A percentile compares a stretch with the other conserved stretches of the same genome.
These are phyloP conservation scores for Leccinum subgranulosum DNA, from an alignment of 768 basidiomycete genomes.

Conservation along the genomic window DNA sequence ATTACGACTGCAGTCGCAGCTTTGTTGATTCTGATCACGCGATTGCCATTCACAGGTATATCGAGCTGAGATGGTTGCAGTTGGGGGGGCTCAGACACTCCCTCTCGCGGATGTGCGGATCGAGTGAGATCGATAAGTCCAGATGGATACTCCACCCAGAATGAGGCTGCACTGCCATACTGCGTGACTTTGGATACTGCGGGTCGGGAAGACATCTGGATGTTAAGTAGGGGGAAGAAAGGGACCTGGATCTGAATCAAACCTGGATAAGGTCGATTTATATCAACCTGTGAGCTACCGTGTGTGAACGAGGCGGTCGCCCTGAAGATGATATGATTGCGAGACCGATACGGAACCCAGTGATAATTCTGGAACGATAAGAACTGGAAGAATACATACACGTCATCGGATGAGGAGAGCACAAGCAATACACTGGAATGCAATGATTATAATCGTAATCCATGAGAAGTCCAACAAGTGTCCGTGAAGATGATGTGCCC, in stretches of 20 bases:
- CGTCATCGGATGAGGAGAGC: conserved; percentile 3
- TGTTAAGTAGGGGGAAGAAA: not conserved
- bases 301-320: not conserved
- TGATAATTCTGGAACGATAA: conserved; percentile 13
- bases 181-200: conserved; percentile 43
- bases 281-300: not conserved
- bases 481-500: conserved; percentile 21
- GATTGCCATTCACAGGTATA: conserved; percentile 50
- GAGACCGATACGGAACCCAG: not conserved
- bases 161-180: conserved; percentile 53
- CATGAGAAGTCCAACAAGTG: conserved; percentile 11
- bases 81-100: conserved; percentile 29
- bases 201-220: conserved; percentile 44
- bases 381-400: conserved; percentile 5
- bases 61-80: conserved; percentile 44
- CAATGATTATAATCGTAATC: conserved; percentile 8
- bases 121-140: conserved; percentile 63
- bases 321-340: not conserved
- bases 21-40: conserved; percentile 49
- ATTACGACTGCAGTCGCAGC: conserved; percentile 55
- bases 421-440: conserved; percentile 1
- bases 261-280: not conserved
- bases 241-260: not conserved
- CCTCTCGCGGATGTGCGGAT: conserved; percentile 36
- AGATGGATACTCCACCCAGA: conserved; percentile 69